These are phyloP conservation scores for Wickerhamiella kazuoi DNA, from an alignment of 805 yeast genomes.

Conservation along the genomic window DNA sequence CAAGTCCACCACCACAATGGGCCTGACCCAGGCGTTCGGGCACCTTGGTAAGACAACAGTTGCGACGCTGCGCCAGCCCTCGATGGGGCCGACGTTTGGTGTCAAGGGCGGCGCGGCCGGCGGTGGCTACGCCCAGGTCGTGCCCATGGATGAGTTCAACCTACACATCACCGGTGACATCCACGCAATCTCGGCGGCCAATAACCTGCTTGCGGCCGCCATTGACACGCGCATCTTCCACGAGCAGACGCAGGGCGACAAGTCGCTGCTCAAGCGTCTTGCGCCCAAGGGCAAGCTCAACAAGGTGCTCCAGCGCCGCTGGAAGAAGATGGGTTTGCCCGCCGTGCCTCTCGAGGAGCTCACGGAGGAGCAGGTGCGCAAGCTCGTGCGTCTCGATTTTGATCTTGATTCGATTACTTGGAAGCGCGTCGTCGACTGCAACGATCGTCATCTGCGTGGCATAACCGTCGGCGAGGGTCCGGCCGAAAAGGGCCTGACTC, in stretches of 20 bases:
- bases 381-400: conserved; percentile 69
- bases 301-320: conserved; percentile 56
- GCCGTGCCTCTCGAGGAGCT: conserved; percentile 56
- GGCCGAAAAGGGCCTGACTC: conserved; percentile 75
- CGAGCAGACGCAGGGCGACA: conserved; percentile 69
- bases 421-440: conserved; percentile 86
- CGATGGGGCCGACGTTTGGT: conserved; percentile 98
- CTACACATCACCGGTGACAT: conserved; percentile 96
- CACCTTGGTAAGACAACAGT: conserved; percentile 64
- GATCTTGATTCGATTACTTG: conserved; percentile 82
- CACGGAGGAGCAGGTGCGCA: conserved; percentile 51
- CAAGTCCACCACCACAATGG: conserved; percentile 90
- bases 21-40: conserved; percentile 86
- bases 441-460: conserved; percentile 80
- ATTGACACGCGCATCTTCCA: conserved; percentile 95
- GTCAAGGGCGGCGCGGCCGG: conserved; percentile 99
- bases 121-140: conserved; percentile 94
- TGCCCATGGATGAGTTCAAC: conserved; percentile 98
- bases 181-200: conserved; percentile 90
- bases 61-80: conserved; percentile 94
- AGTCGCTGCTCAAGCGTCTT: conserved; percentile 62
- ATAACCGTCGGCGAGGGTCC: conserved; percentile 82
- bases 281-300: conserved; percentile 78
- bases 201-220: conserved; percentile 87
- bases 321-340: conserved; percentile 58